Percentiles rank a stretch among this genome's conserved stretches.
phyloP scores from a whole-genome alignment of 1,284 basidiomycete species.

The Meira miltonrushii region DNA sequence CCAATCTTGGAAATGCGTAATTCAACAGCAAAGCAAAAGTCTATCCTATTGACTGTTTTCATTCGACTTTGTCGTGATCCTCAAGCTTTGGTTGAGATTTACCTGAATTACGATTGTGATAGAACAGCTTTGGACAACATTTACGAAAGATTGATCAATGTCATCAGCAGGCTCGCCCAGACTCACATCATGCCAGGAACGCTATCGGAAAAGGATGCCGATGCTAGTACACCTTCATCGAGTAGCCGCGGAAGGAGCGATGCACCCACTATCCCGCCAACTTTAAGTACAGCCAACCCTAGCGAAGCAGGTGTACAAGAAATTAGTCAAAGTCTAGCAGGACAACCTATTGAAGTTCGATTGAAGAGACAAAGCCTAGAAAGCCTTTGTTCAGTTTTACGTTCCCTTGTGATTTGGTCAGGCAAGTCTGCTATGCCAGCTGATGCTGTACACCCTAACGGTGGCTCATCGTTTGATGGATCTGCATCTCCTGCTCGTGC shows the following conservation, averaged over 20 bases:
- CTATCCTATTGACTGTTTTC: constrained; percentile 43
- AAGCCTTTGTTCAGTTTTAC: constrained; percentile 48
- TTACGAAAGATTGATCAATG: constrained; percentile 52
- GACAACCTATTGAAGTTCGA: constrained; percentile 41
- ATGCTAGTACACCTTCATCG: neutral
- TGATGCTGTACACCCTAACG: constrained; percentile 16
- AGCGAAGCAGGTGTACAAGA: neutral
- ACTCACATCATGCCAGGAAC: constrained; percentile 25
- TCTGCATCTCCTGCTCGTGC: neutral
- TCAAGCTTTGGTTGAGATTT: constrained; percentile 51
- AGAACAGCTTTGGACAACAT: constrained; percentile 50
- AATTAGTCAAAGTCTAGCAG: constrained; percentile 4
- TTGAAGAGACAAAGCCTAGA: constrained; percentile 50
- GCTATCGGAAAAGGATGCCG: constrained; percentile 17
- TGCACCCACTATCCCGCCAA: constrained; percentile 30
- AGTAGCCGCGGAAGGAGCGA: constrained; percentile 7
- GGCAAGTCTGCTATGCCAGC: constrained; percentile 19
- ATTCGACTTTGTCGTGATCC: constrained; percentile 49
- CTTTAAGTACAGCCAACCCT: constrained; percentile 27
- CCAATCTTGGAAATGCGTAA: constrained; percentile 98
- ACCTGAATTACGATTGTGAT: constrained; percentile 52
- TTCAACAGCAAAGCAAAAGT: constrained; percentile 73
- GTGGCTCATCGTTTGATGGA: neutral
- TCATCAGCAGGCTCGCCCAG: constrained; percentile 44
- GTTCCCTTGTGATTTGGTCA: constrained; percentile 48